Evolutionary conservation across 768 basidiomycete genomes (phyloP).

Genomic region (Rhodotorula graminis): DNA sequence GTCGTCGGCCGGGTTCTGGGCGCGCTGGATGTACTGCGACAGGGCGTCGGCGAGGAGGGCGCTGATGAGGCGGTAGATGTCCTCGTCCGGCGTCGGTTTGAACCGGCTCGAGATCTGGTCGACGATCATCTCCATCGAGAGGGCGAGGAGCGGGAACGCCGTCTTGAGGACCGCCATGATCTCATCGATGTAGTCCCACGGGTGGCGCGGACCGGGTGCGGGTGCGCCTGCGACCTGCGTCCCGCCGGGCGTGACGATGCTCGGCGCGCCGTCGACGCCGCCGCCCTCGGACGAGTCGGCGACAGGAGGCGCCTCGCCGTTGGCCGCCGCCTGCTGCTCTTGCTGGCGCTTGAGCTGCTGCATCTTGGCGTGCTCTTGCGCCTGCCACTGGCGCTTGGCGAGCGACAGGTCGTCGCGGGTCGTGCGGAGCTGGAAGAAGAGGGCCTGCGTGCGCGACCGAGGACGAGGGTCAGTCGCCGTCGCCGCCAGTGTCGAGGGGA

Average conservation of each 20-base stretch:
- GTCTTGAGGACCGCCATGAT: conserved; percentile 90
- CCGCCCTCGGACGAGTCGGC: neutral
- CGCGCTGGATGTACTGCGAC: conserved; percentile 51
- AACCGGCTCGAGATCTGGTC: conserved; percentile 88
- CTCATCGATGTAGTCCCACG: conserved; percentile 89
- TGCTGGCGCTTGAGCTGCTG: conserved; percentile 4
- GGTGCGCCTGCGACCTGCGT: conserved; percentile 42
- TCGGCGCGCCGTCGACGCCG: conserved; percentile 16
- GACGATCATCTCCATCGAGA: conserved; percentile 94
- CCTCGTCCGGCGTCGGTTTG: conserved; percentile 84
- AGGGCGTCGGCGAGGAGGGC: conserved; percentile 83
- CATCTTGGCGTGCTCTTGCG: conserved; percentile 10
- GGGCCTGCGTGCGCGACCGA: conserved; percentile 56
- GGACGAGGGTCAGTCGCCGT: neutral
- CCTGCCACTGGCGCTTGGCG: conserved; percentile 44
- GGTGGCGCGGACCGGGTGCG: conserved; percentile 51
- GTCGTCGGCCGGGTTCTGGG: conserved; percentile 46
- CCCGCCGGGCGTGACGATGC: conserved; percentile 42
- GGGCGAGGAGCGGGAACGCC: conserved; percentile 84
- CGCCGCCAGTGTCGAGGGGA: too few relatives aligned
- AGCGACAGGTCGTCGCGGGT: conserved; percentile 63
- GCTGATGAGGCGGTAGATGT: conserved; percentile 83
- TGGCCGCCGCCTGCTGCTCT: conserved; percentile 38
- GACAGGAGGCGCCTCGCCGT: conserved; percentile 36
- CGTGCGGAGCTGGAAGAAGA: conserved; percentile 92